Base-by-base conservation (phyloP, 805 yeast species). In the Teunomyces panamensis region DNA sequence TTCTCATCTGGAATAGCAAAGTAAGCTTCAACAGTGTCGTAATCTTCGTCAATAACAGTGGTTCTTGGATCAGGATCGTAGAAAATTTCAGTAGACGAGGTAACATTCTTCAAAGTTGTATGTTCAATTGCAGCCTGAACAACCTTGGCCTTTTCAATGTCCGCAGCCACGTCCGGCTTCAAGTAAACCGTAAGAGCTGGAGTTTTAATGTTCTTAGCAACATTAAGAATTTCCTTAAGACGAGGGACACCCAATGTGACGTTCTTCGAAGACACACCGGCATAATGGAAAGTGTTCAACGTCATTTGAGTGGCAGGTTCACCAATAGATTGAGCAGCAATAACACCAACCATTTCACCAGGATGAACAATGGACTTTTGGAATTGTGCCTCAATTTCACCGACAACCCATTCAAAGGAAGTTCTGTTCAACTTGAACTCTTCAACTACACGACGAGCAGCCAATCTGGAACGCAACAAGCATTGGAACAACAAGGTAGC, bases 301-400 rank as follows among this genome's bases (percentile, higher is more conserved):
- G 97, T 91, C 97, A 91, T 91, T 70, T 91, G 97, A 29, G 97
- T 91, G 35, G 97, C 97, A 44, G 97, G 97, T 67, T 91, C 97
- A 75, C 97, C 97, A 71, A 91, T 91, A 32, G 96, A 89, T 74
- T 91, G 97, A 2, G 97, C 97, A 45, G 97, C 97, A 62, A 91
- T 80, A 45, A 91, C 96, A 76, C 97, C 97, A 49, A 91, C 97
- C 97, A 91, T 91, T 67, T 91, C 97, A 78, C 97, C 97, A 3
- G 98, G 96, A 53, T 91, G 92, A 39, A 90, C 97, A 65, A 88
- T 76, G 7, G 97, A 83, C 68, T 85, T 87, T 56, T 89, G 89
- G 74, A 92, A 94, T 68, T 91, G 97, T 29, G 94, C 81, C 64
- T 91, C 97, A 54, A 94, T 81, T 64, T 92, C 96, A 64, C 97